Conservation (phyloP, 306 rosid species). For the Corylus americana region DNA sequence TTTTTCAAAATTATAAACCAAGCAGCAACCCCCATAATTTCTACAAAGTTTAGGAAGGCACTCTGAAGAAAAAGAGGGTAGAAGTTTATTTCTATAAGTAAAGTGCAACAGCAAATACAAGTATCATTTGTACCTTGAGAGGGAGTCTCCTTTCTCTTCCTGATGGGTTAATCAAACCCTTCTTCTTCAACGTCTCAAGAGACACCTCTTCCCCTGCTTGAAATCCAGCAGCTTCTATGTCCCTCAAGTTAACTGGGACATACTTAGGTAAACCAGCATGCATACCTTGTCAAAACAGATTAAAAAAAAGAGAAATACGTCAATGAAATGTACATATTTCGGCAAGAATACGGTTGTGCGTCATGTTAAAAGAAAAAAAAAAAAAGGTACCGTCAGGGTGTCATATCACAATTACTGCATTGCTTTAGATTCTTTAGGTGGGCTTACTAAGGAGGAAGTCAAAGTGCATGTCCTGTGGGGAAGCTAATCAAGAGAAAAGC, state of each 20-base stretch:
- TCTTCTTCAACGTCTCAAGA: constrained; percentile 67
- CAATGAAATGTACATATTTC: neutral
- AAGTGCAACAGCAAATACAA: constrained; percentile 17
- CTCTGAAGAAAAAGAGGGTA: constrained; percentile 16
- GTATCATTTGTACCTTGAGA: constrained; percentile 63
- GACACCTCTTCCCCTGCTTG: constrained; percentile 92
- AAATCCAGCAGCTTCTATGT: constrained; percentile 81
- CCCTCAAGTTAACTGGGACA: constrained; percentile 83
- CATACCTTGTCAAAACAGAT: constrained; percentile 59
- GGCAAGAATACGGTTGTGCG: neutral
- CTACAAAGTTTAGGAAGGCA: neutral
- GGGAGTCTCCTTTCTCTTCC: constrained; percentile 92
- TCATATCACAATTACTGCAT: too few species aligned
- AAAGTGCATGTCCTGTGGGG: neutral
- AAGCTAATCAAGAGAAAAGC: neutral
- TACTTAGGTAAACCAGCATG: constrained; percentile 81
- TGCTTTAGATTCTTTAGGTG: neutral
- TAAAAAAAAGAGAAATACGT: neutral
- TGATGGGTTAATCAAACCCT: constrained; percentile 85
- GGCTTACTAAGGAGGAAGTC: neutral
- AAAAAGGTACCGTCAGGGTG: too few species aligned
- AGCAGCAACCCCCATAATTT: neutral
- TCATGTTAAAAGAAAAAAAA: neutral
- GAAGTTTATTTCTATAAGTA: constrained; percentile 2
- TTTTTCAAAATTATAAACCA: neutral